Evolutionary conservation across 306 rosid genomes (phyloP), one percentile per base, ranked within the genome.

Genomic region (Quercus engelmannii): DNA sequence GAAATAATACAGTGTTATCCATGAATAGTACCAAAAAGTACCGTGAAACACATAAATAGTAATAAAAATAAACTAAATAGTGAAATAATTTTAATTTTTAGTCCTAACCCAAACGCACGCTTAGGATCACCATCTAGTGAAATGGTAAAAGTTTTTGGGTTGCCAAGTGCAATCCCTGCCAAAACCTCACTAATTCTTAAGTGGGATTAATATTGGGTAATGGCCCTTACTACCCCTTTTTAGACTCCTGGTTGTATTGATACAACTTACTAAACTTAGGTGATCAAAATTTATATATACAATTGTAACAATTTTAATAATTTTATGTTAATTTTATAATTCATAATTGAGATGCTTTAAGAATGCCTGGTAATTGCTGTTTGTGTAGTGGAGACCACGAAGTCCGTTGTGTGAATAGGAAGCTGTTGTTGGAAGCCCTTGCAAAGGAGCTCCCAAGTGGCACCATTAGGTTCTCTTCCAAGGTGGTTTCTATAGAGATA

Each of bases 391-490:
- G 80, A 65, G 61, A 55, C 6, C 67, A 65, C 31, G 98, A 92
- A 82, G 26, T 83, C 43, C 90, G 97, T 51, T 79, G 93, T 69
- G 86, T 92, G 51, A 79, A 38, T 68, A 87, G 98, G 68, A 74
- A 81, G 3, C 74, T 74, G 25, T 7, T 94, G 77, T 74, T 91
- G 79, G 97, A 92, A 83, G 77, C 84, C 23, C 90, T 94, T 38
- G 89, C 87, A 63, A 85, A 83, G 23, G 97, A 91, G 65, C 92
- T 94, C 64, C 97, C 97, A 12, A 82, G 79, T 55, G 93, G 87
- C 13, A 88, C 92, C 83, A 88, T 92, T 28, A 88, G 92, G 46
- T 92, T 26, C 90, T 78, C 86, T 21, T 92, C 98, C 69, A 92
- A 88, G 79, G 90, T 91, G 25, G 94, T 88, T 81, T 84, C 90